A percentile compares a stretch with the other conserved stretches of the same genome.
These are phyloP conservation scores for Phytophthora boehmeriae DNA, from an alignment of 352 stramenopile genomes.

Conservation along the genomic window DNA sequence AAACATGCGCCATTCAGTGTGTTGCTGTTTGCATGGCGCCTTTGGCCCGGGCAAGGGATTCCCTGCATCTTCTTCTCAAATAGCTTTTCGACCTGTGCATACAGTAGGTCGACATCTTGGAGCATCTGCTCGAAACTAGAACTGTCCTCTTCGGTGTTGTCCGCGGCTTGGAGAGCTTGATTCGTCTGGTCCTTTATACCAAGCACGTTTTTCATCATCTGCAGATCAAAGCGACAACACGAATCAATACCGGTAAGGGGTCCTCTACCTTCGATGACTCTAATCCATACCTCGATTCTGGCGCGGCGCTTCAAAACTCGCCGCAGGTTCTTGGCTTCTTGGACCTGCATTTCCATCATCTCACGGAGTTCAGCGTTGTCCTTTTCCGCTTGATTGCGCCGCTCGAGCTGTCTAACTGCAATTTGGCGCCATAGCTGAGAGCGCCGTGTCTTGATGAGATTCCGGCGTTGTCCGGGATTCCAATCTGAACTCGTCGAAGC, in stretches of 20 bases:
- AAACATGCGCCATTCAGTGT: constrained; percentile 2
- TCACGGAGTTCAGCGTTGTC: constrained; percentile 13
- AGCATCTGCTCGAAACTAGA: background rate
- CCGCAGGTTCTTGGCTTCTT: constrained; percentile 11
- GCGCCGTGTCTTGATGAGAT: background rate
- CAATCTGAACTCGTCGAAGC: background rate
- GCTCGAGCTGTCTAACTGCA: constrained; percentile 1
- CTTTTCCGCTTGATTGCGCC: constrained; percentile 6
- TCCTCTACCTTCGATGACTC: background rate
- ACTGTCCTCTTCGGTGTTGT: too few relatives aligned
- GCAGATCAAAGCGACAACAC: background rate
- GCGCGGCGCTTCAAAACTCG: constrained; percentile 10
- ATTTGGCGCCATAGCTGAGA: constrained; percentile 3
- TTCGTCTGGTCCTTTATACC: background rate
- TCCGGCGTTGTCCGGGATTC: background rate
- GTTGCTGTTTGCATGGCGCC: background rate
- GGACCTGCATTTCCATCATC: constrained; percentile 10
- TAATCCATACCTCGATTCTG: constrained; percentile 4
- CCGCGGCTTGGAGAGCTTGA: background rate
- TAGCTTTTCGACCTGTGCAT: background rate
- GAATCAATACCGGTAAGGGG: background rate
- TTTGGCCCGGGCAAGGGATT: constrained; percentile 7
- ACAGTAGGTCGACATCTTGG: background rate
- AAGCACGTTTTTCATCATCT: constrained; percentile 2
- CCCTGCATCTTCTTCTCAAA: constrained; percentile 1